Percentiles rank a stretch among this genome's conserved stretches.
phyloP scores from a whole-genome alignment of 306 rosid genomes.

The Mucuna pruriens region DNA sequence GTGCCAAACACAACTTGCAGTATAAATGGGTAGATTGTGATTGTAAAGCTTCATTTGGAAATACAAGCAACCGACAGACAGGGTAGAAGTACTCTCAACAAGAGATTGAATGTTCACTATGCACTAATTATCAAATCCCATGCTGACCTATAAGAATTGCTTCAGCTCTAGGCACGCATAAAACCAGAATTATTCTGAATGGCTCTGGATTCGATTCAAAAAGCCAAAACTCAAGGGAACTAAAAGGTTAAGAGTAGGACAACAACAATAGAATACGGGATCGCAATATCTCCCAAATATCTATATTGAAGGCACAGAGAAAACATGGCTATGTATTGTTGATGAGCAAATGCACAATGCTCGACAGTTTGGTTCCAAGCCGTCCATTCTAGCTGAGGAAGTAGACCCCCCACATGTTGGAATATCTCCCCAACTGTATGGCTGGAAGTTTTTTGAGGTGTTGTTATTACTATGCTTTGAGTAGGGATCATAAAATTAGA shows the following conservation, averaged over 20 bases:
- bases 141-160: constrained; percentile 42
- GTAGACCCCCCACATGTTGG: constrained; percentile 89
- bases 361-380: constrained; percentile 96
- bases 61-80: constrained; percentile 90
- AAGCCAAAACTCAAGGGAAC: constrained; percentile 29
- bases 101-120: constrained; percentile 92
- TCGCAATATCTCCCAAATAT: constrained; percentile 93
- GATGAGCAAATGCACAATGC: constrained; percentile 94
- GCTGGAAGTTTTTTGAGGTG: too few species aligned
- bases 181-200: constrained; percentile 28
- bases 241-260: too few species aligned
- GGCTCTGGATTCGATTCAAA: constrained; percentile 1
- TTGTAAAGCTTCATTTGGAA: constrained; percentile 92
- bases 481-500: too few species aligned
- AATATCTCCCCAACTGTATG: constrained; percentile 99
- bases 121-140: constrained; percentile 99
- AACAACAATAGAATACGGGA: constrained; percentile 82
- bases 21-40: constrained; percentile 96
- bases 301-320: constrained; percentile 92
- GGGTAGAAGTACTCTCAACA: constrained; percentile 98
- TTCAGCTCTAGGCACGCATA: constrained; percentile 51
- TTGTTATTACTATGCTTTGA: too few species aligned
- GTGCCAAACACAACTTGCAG: constrained; percentile 88
- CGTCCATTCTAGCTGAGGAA: constrained; percentile 98
- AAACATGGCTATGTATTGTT: constrained; percentile 81